Base-by-base conservation (phyloP, 805 yeast genomes). In the Saturnispora sekii region DNA sequence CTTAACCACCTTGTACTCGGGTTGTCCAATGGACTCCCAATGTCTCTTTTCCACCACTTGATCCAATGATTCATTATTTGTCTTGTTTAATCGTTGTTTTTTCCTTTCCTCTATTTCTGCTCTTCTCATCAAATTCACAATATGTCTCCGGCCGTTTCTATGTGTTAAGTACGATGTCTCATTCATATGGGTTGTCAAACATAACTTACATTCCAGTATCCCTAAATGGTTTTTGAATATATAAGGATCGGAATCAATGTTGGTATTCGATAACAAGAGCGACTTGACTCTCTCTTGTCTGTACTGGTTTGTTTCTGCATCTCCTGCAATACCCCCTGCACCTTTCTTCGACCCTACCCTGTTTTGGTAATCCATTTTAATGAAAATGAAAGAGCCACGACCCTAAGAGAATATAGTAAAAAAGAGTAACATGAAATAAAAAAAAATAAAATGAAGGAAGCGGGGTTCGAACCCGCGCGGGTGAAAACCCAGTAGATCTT, bases 261-360 rank as follows among this genome's bases (percentile, higher is more conserved):
- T 74, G 3, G 75, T 63, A 26, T 73, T 72, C 16, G 67, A 63
- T 14, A 68, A 56, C 33, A 83, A 68, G 38, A 88, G 70, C 51
- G 82, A 77, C 35, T 79, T 73, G 8, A 87, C 73, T 33, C 95
- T 72, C 46, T 78, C 78, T 46, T 80, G 68, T 39, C 89, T 69
- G 38, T 81, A 81, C 4, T 78, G 74, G 54, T 84, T 84, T 6
- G 80, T 69, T 51, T 83, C 88, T 16, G 78, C 74, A 37, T 69
- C 66, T 5, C 84, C 84, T 1, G 96, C 96, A 15, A 88, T 69
- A 6, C 95, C 96, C 52, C 96, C 97, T 28, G 82, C 77, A 32
- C 96, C 96, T 59, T 85, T 79, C 63, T 88, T 88, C 6, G 95
- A 82, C 38, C 96, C 96, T 2, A 84, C 94, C 55, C 96, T 66